Evolutionary conservation across 1,284 basidiomycete species (phyloP), one percentile per base, ranked within the genome.

Genomic region (Cryptococcus sp.): DNA sequence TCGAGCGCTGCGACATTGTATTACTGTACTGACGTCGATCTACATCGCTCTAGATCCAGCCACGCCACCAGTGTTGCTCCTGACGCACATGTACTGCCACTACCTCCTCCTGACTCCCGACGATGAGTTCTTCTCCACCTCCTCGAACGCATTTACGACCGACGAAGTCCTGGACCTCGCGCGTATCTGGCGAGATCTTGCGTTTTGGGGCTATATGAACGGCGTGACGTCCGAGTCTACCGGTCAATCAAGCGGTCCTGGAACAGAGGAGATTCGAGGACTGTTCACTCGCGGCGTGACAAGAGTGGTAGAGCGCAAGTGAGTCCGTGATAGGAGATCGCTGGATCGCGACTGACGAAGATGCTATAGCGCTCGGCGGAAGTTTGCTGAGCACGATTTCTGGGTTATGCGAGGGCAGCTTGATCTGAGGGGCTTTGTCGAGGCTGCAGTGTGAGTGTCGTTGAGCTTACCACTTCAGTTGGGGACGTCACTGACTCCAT

Each of bases 51-150:
- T 0, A 78, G 73, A 64, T 56, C 70, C 57, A 17, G 81, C 42
- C 13, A 88, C 87, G 83, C 83, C 87, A 0, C 82, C 89, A 1
- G 79, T 99, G 1, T 79, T 98, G 3, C 83, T 97, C 50, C 83
- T 97, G 3, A 84, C 86, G 7, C 89, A 94, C 56, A 78, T 97
- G 19, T 95, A 97, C 75, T 85, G 86, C 2, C 89, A 95, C 63
- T 85, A 88, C 13, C 84, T 99, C 19, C 82, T 93, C 42, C 92
- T 93, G 0, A 90, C 99, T 81, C 91, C 91, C 2, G 96, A 99
- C 67, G 95, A 98, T 75, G 95, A 99, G 76, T 98, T 99, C 79
- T 94, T 94, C 72, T 84, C 86, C 0, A 49, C 52, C 2, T 19
- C 63, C 1, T 61, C 68, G 16, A 93, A 93, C 67, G 89, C 91